Evolutionary conservation across 352 stramenopile genomes (phyloP), one percentile per base, ranked within the genome.

Genomic region (Globisporangium cederbergense): DNA sequence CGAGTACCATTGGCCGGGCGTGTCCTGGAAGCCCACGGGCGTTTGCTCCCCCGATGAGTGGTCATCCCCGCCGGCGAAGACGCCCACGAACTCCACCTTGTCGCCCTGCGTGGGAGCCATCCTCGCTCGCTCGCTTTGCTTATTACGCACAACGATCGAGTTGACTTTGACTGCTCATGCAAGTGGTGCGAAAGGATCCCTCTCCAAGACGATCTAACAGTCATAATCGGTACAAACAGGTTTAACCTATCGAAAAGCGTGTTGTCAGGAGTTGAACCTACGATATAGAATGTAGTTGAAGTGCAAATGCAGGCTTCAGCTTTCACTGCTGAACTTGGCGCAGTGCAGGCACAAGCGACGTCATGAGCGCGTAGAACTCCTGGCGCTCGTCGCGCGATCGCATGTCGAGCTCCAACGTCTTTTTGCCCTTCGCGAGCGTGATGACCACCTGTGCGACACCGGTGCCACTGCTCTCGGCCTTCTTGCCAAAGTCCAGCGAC

Each of bases 1-100:
- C 1, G 65, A 62, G 50, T 75, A 66, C 71, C 74, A 82, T 25
- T 78, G 69, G 1, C 71, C 65, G 14, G 76, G 76, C 13, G 79
- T 81, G 60, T 91, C 78, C 47, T 83, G 79, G 64, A 89, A 87
- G 30, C 82, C 84, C 32, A 73, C 71, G 40, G 78, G 78, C 18
- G 84, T 93, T 25, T 91, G 71, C 36, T 85, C 76, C 1, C 75
- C 77, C 9, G 65, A 74, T 5, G 65, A 74, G 25, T 73, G 71
- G n/a, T 72, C 63, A 18, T 70, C 67, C 32, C 71, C 72, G 34
- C 45, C 60, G 9, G 53, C 65, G 51, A 81, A 86, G 25, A 73
- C 71, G 64, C 67, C 67, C 11, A 75, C 64, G 47, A 79, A 76
- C 50, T 71, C 53, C 36, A 68, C 54, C 28, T 28, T 38, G n/a